phyloP scores from a whole-genome alignment of 257 asterid species.

The Przewalskia tangutica region DNA sequence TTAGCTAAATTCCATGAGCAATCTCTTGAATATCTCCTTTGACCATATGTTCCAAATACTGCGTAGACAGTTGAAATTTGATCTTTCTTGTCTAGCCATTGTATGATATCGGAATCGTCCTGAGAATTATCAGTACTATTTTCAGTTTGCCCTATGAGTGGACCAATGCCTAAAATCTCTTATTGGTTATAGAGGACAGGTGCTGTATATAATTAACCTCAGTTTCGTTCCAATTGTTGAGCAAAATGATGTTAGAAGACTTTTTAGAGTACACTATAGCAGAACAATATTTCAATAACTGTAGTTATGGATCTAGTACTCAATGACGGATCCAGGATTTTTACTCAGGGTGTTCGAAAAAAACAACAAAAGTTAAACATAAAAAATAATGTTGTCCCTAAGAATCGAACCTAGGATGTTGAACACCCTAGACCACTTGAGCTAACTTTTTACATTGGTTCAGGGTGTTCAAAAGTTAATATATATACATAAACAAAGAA shows the following conservation, averaged over 20 bases:
- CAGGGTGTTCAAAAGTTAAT: no score
- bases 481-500: no score
- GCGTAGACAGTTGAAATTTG: neutral
- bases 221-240: slow-evolving; percentile 2
- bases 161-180: slow-evolving; percentile 1
- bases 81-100: neutral
- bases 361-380: no score
- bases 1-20: neutral
- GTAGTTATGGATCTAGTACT: neutral
- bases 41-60: neutral
- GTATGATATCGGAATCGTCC: neutral
- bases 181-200: neutral
- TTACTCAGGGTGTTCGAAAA: no score
- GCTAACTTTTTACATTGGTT: no score
- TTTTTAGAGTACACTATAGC: neutral
- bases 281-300: neutral
- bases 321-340: no score
- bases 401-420: no score
- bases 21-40: neutral
- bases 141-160: neutral
- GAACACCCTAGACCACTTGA: no score
- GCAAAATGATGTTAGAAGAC: neutral
- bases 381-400: no score
- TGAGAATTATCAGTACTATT: neutral
- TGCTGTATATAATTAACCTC: neutral